Percentiles rank a stretch among this genome's conserved stretches.
These are phyloP conservation scores for Leucosporidium yakuticum DNA, from an alignment of 768 basidiomycete genomes.

Conservation along the genomic window DNA sequence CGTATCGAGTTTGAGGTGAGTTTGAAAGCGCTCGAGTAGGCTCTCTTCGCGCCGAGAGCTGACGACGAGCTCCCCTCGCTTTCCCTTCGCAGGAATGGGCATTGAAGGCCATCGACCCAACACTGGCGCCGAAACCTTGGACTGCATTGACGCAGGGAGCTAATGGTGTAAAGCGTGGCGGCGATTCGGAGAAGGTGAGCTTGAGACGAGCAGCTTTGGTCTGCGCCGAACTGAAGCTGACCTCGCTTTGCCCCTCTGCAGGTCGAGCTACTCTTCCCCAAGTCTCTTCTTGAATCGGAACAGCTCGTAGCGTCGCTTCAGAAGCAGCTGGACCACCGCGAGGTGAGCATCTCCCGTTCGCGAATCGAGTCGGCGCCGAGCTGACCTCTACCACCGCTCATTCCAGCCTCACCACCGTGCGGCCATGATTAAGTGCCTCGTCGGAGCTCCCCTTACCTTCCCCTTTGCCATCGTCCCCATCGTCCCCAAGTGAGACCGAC, in stretches of 20 bases:
- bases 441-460: conserved; percentile 39
- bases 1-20: conserved; percentile 1
- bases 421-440: conserved; percentile 14
- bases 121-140: conserved; percentile 37
- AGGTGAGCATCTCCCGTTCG: background rate
- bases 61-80: too few species aligned
- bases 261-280: conserved; percentile 36
- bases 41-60: too few species aligned
- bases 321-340: conserved; percentile 15
- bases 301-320: conserved; percentile 11
- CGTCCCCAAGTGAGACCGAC: conserved; percentile 41
- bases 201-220: too few species aligned
- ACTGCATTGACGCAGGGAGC: conserved; percentile 13
- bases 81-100: conserved; percentile 40
- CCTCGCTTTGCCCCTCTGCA: conserved; percentile 7
- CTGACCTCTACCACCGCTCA: too few species aligned
- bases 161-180: too few species aligned
- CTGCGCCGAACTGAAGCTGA: background rate
- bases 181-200: too few species aligned
- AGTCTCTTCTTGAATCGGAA: background rate
- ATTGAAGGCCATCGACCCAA: conserved; percentile 41
- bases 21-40: too few species aligned
- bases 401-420: conserved; percentile 13
- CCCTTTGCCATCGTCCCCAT: conserved; percentile 45
- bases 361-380: too few species aligned